Conservation (phyloP, 202 grass and related monocot species). For the Thinopyrum obtusiflorum region DNA sequence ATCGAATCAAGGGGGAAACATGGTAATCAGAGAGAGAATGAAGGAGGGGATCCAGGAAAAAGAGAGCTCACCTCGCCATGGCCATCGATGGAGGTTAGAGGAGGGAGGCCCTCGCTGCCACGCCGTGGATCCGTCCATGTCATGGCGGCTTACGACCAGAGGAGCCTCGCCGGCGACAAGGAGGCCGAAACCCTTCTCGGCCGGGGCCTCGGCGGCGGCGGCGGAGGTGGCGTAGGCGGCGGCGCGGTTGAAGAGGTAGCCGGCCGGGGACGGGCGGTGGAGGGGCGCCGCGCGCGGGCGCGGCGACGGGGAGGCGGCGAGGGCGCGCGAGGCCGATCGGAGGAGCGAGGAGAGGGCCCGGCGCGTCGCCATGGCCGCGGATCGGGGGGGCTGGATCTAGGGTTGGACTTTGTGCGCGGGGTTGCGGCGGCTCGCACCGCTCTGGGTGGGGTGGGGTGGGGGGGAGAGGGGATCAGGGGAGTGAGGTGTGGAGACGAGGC, state of each 20-base stretch:
- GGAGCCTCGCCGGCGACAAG: no score
- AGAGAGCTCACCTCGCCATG: no score
- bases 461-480: background rate
- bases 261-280: constrained; percentile 53
- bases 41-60: no score
- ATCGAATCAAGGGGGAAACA: no score
- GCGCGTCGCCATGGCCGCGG: constrained; percentile 82
- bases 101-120: no score
- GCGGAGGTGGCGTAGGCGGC: constrained; percentile 59
- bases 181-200: background rate
- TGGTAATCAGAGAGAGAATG: no score
- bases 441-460: background rate
- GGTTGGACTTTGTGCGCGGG: constrained; percentile 43
- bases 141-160: no score
- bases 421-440: constrained; percentile 54
- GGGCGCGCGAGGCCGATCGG: constrained; percentile 47
- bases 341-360: constrained; percentile 73
- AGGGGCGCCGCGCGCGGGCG: constrained; percentile 26
- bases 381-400: constrained; percentile 62
- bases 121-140: no score
- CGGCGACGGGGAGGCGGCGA: constrained; percentile 36
- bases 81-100: no score
- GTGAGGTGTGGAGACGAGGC: constrained; percentile 21
- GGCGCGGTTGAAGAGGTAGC: constrained; percentile 70
- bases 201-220: constrained; percentile 20